These are phyloP conservation scores for Mortierella sp. DNA, from an alignment of 371 early-diverging fungal genomes.

Conservation along the genomic window DNA sequence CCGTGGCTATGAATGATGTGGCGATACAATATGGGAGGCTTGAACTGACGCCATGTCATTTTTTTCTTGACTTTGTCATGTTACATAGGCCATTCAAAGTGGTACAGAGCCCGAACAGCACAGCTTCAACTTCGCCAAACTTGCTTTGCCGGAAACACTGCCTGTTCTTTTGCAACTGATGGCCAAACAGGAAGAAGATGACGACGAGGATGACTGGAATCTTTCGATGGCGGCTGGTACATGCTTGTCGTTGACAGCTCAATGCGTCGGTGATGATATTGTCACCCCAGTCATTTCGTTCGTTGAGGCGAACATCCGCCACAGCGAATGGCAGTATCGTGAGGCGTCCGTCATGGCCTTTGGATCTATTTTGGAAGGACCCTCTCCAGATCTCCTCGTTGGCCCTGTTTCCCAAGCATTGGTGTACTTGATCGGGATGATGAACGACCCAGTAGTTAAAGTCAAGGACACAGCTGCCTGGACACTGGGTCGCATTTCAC, in stretches of 20 bases:
- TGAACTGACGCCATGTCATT: neutral
- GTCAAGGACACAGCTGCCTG: slow-evolving; percentile 97
- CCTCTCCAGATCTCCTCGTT: slow-evolving; percentile 69
- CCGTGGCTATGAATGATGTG: neutral
- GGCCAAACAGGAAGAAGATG: slow-evolving; percentile 95
- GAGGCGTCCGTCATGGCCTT: slow-evolving; percentile 98
- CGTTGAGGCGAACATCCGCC: slow-evolving; percentile 86
- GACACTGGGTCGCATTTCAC: slow-evolving; percentile 94
- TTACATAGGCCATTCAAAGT: slow-evolving; percentile 61
- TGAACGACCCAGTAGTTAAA: slow-evolving; percentile 84
- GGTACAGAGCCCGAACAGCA: slow-evolving; percentile 66
- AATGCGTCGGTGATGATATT: slow-evolving; percentile 80
- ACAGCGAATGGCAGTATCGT: slow-evolving; percentile 89
- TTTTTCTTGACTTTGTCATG: slow-evolving; percentile 3
- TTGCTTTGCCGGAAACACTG: slow-evolving; percentile 80
- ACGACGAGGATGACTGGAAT: slow-evolving; percentile 98
- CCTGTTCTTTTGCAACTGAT: slow-evolving; percentile 89
- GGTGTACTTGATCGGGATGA: slow-evolving; percentile 87
- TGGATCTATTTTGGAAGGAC: slow-evolving; percentile 97
- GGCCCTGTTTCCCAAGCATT: slow-evolving; percentile 90
- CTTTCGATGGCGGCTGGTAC: slow-evolving; percentile 97
- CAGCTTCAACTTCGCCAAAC: slow-evolving; percentile 81
- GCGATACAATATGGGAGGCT: neutral
- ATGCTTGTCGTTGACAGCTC: slow-evolving; percentile 89
- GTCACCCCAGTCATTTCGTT: slow-evolving; percentile 88